Evolutionary conservation across 495 filamentous ascomycete species (phyloP), one percentile per base, ranked within the genome.

Genomic region (Tuber borchii): DNA sequence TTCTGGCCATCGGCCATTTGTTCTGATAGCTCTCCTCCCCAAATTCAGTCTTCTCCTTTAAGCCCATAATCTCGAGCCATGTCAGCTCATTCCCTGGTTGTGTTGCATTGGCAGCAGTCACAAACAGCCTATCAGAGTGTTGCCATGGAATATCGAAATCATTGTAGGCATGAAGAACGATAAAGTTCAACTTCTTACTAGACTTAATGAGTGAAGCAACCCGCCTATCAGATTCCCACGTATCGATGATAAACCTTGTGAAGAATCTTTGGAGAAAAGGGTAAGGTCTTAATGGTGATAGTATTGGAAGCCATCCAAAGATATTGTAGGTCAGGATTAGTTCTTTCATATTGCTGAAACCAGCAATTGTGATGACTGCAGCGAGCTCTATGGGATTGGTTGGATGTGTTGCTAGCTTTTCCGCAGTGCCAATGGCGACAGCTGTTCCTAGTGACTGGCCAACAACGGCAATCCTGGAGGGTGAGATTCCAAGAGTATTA

Each of bases 361-460:
- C 89, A 0, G 94, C 90, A 3, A 97, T 85, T 16, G 97, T 86
- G 20, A 99, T 86, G 0, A 97, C 85, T 48, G 92, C 93, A 0
- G 83, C 91, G 84, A 89, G 95, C 56, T 83, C 77, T 56, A 75
- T 75, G 45, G 82, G 77, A 44, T 12, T 69, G 42, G 26, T 42
- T 26, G 75, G 75, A 42, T 81, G n/a, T 76, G 82, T 73, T 75
- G 81, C 85, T 77, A 92, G 94, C 48, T 88, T 87, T 78, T 95
- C 91, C 0, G 89, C 89, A 1, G 92, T 89, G 31, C 87, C 94
- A 34, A 89, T 84, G 20, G 90, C 89, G 2, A 97, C 92, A 1
- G 92, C 95, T 14, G 95, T 97, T 42, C 95, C 95, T 3, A 99
- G 89, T 76, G 90, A 93, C 74, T 97, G 94, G 69, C 94, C 95